Base-by-base conservation (phyloP, 306 rosid genomes). In the Sesbania bispinosa region DNA sequence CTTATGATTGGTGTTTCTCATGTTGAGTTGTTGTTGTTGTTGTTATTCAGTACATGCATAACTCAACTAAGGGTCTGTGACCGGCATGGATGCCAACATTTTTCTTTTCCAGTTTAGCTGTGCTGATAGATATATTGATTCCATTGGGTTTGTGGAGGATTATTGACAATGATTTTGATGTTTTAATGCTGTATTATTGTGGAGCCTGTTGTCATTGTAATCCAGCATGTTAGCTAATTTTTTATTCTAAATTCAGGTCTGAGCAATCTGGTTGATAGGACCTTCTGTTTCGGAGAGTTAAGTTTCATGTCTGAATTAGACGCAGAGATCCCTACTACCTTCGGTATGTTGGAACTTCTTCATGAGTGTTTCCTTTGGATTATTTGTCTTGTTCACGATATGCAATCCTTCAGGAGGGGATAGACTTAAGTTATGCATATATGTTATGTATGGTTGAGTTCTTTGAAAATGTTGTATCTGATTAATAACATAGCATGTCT, bases 241-340 rank as follows among this genome's bases (percentile, higher is more conserved):
- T 36, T 30, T 14, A 38, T 35, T 47, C 16, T 13, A 21, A 33
- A 27, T 86, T 7, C 69, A 82, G 89, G 85, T 71, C 39, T 79
- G 82, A 71, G 81, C 86, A 24, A 69, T 82, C 77, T 50, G 74
- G 85, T 83, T 62, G 72, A 79, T 55, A 60, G 85, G 75, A n/a
- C 53, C 63, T 67, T 74, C 76, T 45, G 67, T 41, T 24, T 52
- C 24, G 69, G 74, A 79, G 78, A 82, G 78, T 77, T 36, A 79
- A 89, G 71, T 66, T 89, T 89, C 90, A 89, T 89, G 96, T 89
- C 96, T 89, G 96, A 89, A 65, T 73, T 83, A 77, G 96, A 89
- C 82, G 76, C 24, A 47, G 92, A 89, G 84, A 79, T 84, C 84
- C 96, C 96, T 63, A 76, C 92, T 76, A 61, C 92, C 88, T 89